Percentiles rank a stretch among this genome's conserved stretches.
Evolutionary conservation across 1,284 basidiomycete genomes (phyloP).

Genomic region (Sanghuangporus weigelae): DNA sequence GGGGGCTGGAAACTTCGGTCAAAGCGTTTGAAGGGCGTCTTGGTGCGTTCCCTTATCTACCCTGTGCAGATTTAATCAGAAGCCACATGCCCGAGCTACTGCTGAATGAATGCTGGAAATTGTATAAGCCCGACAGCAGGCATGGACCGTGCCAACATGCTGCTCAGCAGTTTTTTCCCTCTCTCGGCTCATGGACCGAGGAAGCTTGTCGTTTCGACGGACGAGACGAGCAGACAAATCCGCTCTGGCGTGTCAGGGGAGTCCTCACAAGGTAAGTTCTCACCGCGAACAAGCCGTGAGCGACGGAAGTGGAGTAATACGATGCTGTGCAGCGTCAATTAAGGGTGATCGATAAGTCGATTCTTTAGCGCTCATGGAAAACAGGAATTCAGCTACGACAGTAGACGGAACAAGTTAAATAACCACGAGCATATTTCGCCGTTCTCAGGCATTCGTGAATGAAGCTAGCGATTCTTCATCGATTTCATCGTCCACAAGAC

Average conservation of each 20-base stretch:
- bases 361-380: background rate
- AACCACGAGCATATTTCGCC: constrained; percentile 17
- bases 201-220: background rate
- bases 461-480: constrained; percentile 11
- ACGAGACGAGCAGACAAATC: background rate
- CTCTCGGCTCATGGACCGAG: background rate
- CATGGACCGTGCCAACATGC: background rate
- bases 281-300: background rate
- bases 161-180: background rate
- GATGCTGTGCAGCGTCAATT: background rate
- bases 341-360: background rate
- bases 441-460: constrained; percentile 16
- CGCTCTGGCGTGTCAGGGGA: background rate
- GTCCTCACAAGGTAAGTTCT: background rate
- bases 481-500: constrained; percentile 57
- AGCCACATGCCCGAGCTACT: background rate
- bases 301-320: background rate
- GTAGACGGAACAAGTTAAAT: background rate
- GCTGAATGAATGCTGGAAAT: background rate
- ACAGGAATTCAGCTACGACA: constrained; percentile 13
- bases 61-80: background rate
- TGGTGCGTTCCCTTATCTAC: background rate
- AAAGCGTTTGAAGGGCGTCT: background rate
- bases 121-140: background rate
- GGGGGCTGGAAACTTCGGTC: background rate